These are phyloP conservation scores for Russula earlei DNA, from an alignment of 768 basidiomycete species.

Conservation along the genomic window DNA sequence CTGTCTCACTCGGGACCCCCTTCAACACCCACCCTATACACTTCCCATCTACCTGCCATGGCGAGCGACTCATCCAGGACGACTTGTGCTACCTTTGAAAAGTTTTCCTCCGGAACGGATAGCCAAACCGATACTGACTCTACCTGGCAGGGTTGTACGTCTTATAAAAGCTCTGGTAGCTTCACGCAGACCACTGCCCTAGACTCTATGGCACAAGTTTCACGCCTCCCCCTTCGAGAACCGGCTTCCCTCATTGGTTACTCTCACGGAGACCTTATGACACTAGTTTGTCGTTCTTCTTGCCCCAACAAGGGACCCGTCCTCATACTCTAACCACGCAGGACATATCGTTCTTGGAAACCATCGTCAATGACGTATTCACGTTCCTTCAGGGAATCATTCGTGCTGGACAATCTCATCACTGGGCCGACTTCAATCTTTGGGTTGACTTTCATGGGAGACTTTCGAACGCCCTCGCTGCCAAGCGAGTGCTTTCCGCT, in stretches of 20 bases:
- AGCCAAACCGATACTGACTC: not conserved
- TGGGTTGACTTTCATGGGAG: not conserved
- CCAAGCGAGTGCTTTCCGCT: not conserved
- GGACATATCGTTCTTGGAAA: not conserved
- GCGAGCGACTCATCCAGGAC: no score
- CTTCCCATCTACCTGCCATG: no score
- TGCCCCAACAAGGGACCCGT: not conserved
- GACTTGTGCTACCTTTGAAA: no score
- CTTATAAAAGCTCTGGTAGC: not conserved
- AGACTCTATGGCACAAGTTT: no score
- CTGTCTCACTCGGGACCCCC: no score
- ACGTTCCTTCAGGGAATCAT: not conserved
- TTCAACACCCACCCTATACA: no score
- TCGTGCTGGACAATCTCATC: not conserved
- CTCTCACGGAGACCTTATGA: not conserved
- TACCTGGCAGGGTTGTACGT: not conserved
- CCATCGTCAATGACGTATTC: not conserved
- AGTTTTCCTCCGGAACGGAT: not conserved
- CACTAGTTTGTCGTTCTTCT: not conserved
- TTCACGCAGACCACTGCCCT: not conserved
- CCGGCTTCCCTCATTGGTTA: not conserved
- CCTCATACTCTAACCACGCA: not conserved
- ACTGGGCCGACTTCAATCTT: not conserved
- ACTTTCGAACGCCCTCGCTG: not conserved
- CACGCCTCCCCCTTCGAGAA: no score